Evolutionary conservation across 345 rosid genomes (phyloP).

Genomic region (Moricandia moricandioides): DNA sequence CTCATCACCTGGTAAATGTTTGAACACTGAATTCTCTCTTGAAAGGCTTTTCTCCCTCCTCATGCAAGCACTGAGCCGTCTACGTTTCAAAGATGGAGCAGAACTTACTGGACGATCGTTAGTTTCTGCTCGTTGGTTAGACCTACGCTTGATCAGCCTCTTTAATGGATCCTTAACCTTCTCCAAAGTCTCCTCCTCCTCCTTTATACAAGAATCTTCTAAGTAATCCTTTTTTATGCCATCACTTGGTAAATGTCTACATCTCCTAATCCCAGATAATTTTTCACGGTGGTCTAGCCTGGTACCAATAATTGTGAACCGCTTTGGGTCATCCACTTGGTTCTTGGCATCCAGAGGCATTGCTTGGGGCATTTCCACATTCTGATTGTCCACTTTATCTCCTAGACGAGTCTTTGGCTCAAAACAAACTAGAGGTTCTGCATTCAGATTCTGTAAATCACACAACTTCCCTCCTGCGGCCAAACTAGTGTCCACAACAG

Average conservation of each 20-base stretch:
- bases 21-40: conserved; percentile 13
- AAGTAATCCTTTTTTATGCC: conserved; percentile 36
- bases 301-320: conserved; percentile 38
- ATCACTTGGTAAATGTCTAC: conserved; percentile 28
- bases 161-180: conserved; percentile 35
- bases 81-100: conserved; percentile 47
- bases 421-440: conserved; percentile 30
- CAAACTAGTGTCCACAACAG: conserved; percentile 62
- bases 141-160: conserved; percentile 46
- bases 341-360: conserved; percentile 34
- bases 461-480: conserved; percentile 45
- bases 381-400: conserved; percentile 19
- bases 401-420: conserved; percentile 31
- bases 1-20: not conserved
- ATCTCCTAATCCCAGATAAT: too few relatives aligned
- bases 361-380: conserved; percentile 27
- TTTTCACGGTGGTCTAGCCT: too few relatives aligned
- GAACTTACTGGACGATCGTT: conserved; percentile 33
- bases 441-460: conserved; percentile 41
- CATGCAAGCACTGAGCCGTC: conserved; percentile 54
- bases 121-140: conserved; percentile 25
- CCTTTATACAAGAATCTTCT: conserved; percentile 25
- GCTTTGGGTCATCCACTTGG: conserved; percentile 29
- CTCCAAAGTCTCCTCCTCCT: conserved; percentile 32
- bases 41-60: conserved; percentile 39